Evolutionary conservation across 2,329 filamentous ascomycete genomes (phyloP).

Genomic region (Penicillium palitans): DNA sequence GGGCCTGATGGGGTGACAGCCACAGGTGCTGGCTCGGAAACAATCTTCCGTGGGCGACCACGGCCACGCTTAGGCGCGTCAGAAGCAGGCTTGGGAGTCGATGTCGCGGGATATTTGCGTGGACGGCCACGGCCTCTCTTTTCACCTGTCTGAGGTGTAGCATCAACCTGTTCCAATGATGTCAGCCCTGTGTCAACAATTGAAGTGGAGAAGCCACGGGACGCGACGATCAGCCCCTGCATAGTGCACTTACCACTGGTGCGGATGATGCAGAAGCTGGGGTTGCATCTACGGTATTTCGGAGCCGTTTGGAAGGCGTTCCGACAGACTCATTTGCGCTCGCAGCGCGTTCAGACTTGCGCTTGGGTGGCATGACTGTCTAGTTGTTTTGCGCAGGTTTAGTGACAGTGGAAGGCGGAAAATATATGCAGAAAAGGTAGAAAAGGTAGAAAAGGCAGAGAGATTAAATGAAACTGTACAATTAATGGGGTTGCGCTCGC

Average conservation of each 20-base stretch:
- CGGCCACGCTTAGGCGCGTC: conserved; percentile 35
- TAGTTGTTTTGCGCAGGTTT: neutral
- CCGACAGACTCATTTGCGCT: conserved; percentile 18
- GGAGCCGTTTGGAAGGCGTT: conserved; percentile 28
- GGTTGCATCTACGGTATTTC: conserved; percentile 11
- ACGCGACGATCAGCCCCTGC: conserved; percentile 15
- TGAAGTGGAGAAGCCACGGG: conserved; percentile 9
- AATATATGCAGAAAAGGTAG: neutral
- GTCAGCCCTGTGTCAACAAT: conserved; percentile 6
- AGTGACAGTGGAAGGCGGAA: neutral
- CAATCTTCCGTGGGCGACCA: conserved; percentile 35
- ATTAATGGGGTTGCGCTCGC: neutral
- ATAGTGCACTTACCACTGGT: conserved; percentile 18
- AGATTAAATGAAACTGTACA: neutral
- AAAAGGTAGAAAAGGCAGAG: neutral
- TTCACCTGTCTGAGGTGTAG: conserved; percentile 27
- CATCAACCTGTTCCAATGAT: conserved; percentile 1
- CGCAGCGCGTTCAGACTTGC: conserved; percentile 28
- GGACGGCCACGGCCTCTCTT: conserved; percentile 38
- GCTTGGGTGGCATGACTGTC: conserved; percentile 25
- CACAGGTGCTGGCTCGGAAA: conserved; percentile 13
- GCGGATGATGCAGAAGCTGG: neutral
- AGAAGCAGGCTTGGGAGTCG: conserved; percentile 25
- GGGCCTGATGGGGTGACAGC: conserved; percentile 4
- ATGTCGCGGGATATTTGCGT: conserved; percentile 33